Evolutionary conservation across 768 basidiomycete species (phyloP).

Genomic region (Mycena metata): DNA sequence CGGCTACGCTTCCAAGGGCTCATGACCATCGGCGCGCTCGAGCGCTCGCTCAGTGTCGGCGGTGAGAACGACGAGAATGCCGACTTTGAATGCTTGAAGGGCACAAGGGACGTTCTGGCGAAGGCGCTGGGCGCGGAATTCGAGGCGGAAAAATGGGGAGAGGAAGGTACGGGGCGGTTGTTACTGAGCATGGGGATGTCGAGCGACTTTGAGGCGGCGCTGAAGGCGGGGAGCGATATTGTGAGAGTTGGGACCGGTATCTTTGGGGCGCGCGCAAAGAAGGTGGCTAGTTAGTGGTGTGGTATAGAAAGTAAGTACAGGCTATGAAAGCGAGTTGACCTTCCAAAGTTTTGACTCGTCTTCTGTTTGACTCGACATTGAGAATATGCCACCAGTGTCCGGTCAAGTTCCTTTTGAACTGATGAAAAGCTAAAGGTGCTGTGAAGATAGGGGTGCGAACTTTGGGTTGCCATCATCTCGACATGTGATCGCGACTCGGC

Average conservation of each 20-base stretch:
- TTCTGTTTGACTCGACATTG: too few species aligned
- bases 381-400: too few species aligned
- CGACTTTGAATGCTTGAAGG: constrained; percentile 70
- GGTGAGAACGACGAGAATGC: constrained; percentile 47
- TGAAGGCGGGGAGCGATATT: constrained; percentile 86
- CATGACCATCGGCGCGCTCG: constrained; percentile 96
- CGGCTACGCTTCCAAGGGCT: constrained; percentile 83
- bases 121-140: constrained; percentile 52
- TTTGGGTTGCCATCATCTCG: too few species aligned
- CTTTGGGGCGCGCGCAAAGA: constrained; percentile 81
- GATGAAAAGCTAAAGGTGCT: too few species aligned
- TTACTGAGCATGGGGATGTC: constrained; percentile 87
- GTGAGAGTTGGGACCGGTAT: constrained; percentile 94
- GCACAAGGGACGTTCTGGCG: constrained; percentile 66
- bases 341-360: too few species aligned
- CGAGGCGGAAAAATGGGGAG: constrained; percentile 49
- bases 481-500: too few species aligned
- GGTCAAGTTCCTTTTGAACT: too few species aligned
- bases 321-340: too few species aligned
- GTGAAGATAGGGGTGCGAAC: too few species aligned
- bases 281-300: constrained; percentile 37
- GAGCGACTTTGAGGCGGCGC: constrained; percentile 82
- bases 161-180: constrained; percentile 44
- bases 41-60: constrained; percentile 70
- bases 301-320: too few species aligned